These are phyloP conservation scores for Leccinum griseonigrum DNA, from an alignment of 1,284 basidiomycete species.

Conservation along the genomic window DNA sequence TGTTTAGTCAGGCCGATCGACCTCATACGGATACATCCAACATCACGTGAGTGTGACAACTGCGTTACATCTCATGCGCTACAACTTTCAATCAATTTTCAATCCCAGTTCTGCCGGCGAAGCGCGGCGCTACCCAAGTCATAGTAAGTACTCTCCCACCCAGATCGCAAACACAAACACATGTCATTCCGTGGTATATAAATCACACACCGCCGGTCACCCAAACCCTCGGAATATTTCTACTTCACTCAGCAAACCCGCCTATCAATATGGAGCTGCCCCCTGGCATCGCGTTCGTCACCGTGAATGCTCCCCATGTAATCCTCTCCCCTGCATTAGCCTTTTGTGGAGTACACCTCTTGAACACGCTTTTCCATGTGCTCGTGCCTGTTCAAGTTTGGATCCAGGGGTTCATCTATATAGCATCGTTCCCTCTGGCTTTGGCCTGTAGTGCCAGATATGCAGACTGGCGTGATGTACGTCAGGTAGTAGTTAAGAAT, in stretches of 20 bases:
- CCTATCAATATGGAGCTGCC: slow-evolving; percentile 22
- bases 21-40: no score
- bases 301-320: slow-evolving; percentile 19
- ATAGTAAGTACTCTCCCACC: neutral
- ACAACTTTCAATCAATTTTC: no score
- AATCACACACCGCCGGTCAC: neutral
- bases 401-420: slow-evolving; percentile 17
- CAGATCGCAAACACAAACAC: slow-evolving; percentile 13
- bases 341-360: slow-evolving; percentile 14
- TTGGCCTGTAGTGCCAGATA: slow-evolving; percentile 21
- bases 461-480: slow-evolving; percentile 22
- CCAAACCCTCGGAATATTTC: neutral
- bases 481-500: no score
- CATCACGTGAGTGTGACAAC: no score
- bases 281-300: slow-evolving; percentile 28
- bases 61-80: accelerated
- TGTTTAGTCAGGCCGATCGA: no score
- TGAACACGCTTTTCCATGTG: slow-evolving; percentile 1
- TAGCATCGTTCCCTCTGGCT: slow-evolving; percentile 28
- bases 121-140: no score
- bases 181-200: slow-evolving; percentile 15
- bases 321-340: slow-evolving; percentile 18
- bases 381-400: slow-evolving; percentile 17
- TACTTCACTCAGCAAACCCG: neutral
- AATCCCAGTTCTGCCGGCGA: no score